A percentile compares a stretch with the other conserved stretches of the same genome.
Evolutionary conservation across 192 early-diverging fungal genomes (phyloP).

Genomic region (Linnemannia zychae): DNA sequence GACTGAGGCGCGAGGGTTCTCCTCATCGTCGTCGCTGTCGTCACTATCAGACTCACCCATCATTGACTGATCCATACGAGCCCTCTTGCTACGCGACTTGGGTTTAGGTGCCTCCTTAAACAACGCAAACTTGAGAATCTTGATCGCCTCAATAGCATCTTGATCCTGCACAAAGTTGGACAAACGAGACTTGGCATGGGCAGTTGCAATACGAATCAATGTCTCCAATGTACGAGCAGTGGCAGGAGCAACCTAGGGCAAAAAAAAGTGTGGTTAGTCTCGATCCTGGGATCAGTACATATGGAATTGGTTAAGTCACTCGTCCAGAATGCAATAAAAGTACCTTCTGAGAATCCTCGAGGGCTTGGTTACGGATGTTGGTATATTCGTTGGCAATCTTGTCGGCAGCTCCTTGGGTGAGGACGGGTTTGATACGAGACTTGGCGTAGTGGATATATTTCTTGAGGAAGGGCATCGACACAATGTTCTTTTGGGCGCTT

Average conservation of each 20-base stretch:
- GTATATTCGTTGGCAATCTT: conserved; percentile 86
- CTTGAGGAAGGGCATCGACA: conserved; percentile 91
- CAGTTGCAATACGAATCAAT: conserved; percentile 95
- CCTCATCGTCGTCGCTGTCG: conserved; percentile 59
- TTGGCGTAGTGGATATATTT: conserved; percentile 97
- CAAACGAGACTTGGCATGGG: conserved; percentile 95
- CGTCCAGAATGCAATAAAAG: not conserved
- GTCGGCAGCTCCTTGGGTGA: conserved; percentile 87
- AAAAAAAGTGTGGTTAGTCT: no score
- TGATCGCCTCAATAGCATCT: conserved; percentile 88
- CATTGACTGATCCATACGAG: conserved; percentile 46
- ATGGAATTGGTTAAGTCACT: not conserved
- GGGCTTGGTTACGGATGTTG: conserved; percentile 84
- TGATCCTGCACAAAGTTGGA: conserved; percentile 82
- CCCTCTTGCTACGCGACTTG: conserved; percentile 61
- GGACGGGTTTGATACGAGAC: conserved; percentile 83
- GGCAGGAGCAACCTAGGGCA: conserved; percentile 86
- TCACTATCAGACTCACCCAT: conserved; percentile 61
- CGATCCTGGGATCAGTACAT: not conserved
- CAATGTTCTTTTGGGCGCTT: conserved; percentile 58
- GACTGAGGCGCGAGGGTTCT: conserved; percentile 13
- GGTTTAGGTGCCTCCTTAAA: conserved; percentile 87
- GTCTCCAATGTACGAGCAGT: conserved; percentile 99
- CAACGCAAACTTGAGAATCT: conserved; percentile 89
- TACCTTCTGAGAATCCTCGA: conserved; percentile 78